Conservation (phyloP, 495 filamentous ascomycete genomes). For the Penicillium daleae region DNA sequence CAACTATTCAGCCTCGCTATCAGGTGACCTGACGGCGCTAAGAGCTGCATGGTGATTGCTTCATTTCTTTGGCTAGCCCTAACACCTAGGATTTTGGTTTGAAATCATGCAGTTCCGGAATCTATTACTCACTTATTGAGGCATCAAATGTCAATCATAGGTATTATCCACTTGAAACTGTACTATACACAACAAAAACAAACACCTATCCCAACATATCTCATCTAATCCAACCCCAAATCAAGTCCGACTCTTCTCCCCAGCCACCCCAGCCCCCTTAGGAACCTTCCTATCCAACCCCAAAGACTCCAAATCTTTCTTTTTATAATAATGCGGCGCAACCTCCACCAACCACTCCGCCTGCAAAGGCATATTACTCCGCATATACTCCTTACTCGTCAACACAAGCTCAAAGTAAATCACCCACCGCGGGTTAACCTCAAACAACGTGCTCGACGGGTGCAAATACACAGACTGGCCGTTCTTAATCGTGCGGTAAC, state of each 20-base stretch:
- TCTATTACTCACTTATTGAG: background rate
- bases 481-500: conserved; percentile 94
- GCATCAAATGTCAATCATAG: background rate
- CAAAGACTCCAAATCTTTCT: conserved; percentile 83
- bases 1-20: background rate
- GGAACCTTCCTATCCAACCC: conserved; percentile 81
- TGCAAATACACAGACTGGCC: conserved; percentile 89
- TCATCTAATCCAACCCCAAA: background rate
- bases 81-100: too few relatives aligned
- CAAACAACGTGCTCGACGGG: conserved; percentile 80
- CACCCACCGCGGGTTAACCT: conserved; percentile 83
- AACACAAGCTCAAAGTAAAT: conserved; percentile 92
- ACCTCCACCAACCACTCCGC: conserved; percentile 87
- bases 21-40: background rate
- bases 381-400: conserved; percentile 93
- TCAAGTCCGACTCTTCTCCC: conserved; percentile 51
- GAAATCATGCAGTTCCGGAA: too few relatives aligned
- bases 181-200: background rate
- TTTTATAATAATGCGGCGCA: conserved; percentile 95
- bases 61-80: background rate
- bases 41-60: background rate
- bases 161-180: background rate
- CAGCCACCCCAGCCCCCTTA: conserved; percentile 58
- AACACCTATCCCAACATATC: background rate
- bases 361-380: conserved; percentile 82